Percentiles rank a stretch among this genome's conserved stretches.
These are phyloP conservation scores for Clonostachys rosea DNA, from an alignment of 2,329 filamentous ascomycete genomes.

Conservation along the genomic window DNA sequence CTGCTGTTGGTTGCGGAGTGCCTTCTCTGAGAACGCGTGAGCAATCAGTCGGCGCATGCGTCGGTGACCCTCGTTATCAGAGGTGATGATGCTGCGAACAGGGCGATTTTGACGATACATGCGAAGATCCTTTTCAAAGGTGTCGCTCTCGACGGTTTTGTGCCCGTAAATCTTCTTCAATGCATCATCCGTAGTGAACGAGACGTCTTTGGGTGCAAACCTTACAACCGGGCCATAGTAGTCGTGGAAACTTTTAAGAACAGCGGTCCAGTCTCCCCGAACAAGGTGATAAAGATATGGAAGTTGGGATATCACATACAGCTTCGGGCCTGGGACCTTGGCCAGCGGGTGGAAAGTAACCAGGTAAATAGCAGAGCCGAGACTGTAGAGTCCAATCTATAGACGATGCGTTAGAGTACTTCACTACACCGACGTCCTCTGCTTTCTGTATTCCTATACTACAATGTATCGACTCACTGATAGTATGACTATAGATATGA, in stretches of 20 bases:
- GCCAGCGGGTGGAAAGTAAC: background rate
- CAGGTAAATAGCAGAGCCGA: background rate
- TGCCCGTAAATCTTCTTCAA: conserved; percentile 32
- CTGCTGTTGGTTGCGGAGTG: background rate
- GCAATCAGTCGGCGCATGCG: background rate
- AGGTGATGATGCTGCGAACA: no score
- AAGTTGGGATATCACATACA: background rate
- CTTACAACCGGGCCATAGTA: conserved; percentile 24
- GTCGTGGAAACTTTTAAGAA: conserved; percentile 4
- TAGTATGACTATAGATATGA: no score
- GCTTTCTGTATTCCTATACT: no score
- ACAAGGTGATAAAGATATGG: background rate
- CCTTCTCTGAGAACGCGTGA: background rate
- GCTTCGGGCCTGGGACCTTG: background rate
- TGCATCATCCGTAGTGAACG: conserved; percentile 21
- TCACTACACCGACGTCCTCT: no score
- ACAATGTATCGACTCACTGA: no score
- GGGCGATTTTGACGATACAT: no score
- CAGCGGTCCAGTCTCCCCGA: background rate
- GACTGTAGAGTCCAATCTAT: no score
- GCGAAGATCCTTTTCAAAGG: no score
- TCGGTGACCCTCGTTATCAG: background rate
- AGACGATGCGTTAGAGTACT: no score
- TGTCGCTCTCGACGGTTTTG: background rate
- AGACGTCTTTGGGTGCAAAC: conserved; percentile 25